phyloP scores from a whole-genome alignment of 2,329 filamentous ascomycete genomes.

The Sclerotinia nivalis region DNA sequence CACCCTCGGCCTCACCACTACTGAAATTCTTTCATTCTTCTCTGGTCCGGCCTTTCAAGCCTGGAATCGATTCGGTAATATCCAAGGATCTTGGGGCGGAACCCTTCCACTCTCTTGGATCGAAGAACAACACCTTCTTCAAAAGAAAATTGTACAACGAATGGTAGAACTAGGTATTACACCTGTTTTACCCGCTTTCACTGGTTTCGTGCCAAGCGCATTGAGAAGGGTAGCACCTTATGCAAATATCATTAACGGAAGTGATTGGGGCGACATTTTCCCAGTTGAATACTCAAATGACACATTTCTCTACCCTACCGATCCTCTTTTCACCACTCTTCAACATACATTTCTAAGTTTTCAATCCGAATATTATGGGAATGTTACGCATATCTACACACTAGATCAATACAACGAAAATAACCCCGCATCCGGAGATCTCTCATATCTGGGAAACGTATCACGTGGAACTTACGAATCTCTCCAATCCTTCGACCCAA shows the following conservation, averaged over 20 bases:
- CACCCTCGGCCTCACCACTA: slow-evolving; percentile 47
- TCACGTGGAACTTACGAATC: slow-evolving; percentile 47
- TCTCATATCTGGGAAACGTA: slow-evolving; percentile 48
- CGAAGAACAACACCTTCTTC: slow-evolving; percentile 49
- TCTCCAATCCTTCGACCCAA: slow-evolving; percentile 50
- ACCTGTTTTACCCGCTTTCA: slow-evolving; percentile 52
- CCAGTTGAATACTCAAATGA: slow-evolving; percentile 47
- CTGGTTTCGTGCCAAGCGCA: slow-evolving; percentile 50
- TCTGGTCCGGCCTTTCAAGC: slow-evolving; percentile 53
- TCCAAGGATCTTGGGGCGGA: slow-evolving; percentile 52
- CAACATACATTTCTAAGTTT: slow-evolving; percentile 50
- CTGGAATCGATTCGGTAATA: slow-evolving; percentile 58
- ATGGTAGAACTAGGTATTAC: slow-evolving; percentile 57
- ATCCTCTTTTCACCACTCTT: slow-evolving; percentile 46
- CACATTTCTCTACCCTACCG: slow-evolving; percentile 51
- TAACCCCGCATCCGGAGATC: slow-evolving; percentile 48
- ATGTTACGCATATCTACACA: slow-evolving; percentile 51
- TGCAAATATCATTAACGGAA: slow-evolving; percentile 48
- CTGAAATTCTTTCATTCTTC: slow-evolving; percentile 50
- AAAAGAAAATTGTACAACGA: slow-evolving; percentile 50
- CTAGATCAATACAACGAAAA: slow-evolving; percentile 57
- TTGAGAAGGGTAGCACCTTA: slow-evolving; percentile 47
- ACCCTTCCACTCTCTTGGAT: slow-evolving; percentile 49
- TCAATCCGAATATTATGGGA: slow-evolving; percentile 50
- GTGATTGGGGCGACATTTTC: slow-evolving; percentile 47